Conservation (phyloP, 2,329 filamentous ascomycete genomes). For the Colletotrichum coccodes region DNA sequence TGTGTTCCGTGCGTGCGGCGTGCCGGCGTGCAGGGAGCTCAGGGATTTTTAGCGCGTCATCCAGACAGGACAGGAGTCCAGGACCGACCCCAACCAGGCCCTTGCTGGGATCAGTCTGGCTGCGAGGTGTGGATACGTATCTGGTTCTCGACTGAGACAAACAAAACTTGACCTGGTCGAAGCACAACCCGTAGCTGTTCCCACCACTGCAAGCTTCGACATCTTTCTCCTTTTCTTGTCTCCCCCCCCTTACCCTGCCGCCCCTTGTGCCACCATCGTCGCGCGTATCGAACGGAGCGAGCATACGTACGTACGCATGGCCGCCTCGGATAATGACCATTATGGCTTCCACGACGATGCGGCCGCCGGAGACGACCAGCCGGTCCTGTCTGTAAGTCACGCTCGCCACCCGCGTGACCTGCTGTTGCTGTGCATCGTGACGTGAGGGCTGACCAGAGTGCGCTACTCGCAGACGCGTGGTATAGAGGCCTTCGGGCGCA, state of each 20-base stretch:
- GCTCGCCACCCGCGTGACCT: slow-evolving; percentile 23
- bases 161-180: slow-evolving; percentile 33
- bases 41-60: slow-evolving; percentile 28
- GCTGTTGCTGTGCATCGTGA: slow-evolving; percentile 26
- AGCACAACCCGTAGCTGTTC: slow-evolving; percentile 8
- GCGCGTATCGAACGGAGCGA: slow-evolving; percentile 22
- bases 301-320: slow-evolving; percentile 43
- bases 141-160: slow-evolving; percentile 29
- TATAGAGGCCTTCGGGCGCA: slow-evolving; percentile 91
- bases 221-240: slow-evolving; percentile 6
- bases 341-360: slow-evolving; percentile 59
- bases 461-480: slow-evolving; percentile 75
- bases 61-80: neutral
- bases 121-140: slow-evolving; percentile 33
- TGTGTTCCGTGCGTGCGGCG: slow-evolving; percentile 2
- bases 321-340: slow-evolving; percentile 51
- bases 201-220: neutral
- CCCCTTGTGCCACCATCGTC: slow-evolving; percentile 28
- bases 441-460: slow-evolving; percentile 25
- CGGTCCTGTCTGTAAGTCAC: slow-evolving; percentile 50
- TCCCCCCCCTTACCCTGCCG: neutral
- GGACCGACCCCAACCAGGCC: slow-evolving; percentile 19
- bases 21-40: slow-evolving; percentile 20
- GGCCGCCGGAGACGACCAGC: slow-evolving; percentile 57
- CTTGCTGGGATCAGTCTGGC: slow-evolving; percentile 22